Evolutionary conservation across 2,329 filamentous ascomycete species (phyloP).

Genomic region (Fusarium tricinctum): DNA sequence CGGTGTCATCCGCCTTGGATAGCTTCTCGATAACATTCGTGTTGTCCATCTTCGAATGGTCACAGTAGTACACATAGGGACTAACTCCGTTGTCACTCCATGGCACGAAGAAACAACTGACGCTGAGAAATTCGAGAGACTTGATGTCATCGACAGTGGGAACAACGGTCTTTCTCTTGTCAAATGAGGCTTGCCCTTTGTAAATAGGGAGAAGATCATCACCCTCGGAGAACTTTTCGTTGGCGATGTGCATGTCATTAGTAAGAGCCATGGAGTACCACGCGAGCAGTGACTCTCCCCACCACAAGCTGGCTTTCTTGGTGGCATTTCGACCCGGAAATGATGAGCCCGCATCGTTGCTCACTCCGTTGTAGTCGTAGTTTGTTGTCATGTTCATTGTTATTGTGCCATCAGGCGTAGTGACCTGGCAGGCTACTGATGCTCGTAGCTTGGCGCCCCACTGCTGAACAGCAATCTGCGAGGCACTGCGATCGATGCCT

Average conservation of each 20-base stretch:
- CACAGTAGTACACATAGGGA: background rate
- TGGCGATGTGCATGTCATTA: background rate
- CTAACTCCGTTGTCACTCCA: background rate
- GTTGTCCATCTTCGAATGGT: background rate
- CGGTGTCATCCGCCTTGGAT: background rate
- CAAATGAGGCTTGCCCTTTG: background rate
- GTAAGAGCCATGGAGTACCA: conserved; percentile 2
- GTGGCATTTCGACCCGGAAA: background rate
- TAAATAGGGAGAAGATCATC: background rate
- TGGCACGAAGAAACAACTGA: background rate
- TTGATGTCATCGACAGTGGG: background rate
- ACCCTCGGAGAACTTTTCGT: background rate
- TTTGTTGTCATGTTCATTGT: conserved; percentile 1
- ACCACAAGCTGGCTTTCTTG: background rate
- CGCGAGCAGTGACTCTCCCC: background rate
- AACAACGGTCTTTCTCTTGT: background rate
- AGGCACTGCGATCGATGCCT: background rate
- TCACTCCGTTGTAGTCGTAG: background rate
- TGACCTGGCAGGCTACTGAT: background rate
- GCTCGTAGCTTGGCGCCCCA: background rate
- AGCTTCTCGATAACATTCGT: background rate
- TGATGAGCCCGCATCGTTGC: background rate
- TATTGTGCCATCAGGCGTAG: background rate
- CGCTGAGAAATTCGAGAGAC: background rate
- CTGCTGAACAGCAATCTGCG: background rate